Evolutionary conservation across 169 alveolate species (phyloP), one percentile per base, ranked within the genome.

Genomic region (Eimeria falciformis): DNA sequence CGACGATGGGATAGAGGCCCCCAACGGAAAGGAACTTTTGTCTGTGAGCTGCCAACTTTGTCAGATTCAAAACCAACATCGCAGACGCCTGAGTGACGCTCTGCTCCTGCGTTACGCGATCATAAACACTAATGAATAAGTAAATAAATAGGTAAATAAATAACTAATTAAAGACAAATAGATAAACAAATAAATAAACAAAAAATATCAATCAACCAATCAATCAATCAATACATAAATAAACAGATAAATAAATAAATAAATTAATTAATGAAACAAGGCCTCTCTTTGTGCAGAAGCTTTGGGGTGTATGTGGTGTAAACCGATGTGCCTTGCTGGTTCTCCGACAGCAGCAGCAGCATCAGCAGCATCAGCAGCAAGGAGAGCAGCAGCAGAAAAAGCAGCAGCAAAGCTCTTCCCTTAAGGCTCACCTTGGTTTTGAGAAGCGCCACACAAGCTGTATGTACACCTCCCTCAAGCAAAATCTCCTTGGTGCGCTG

Each of bases 401-500:
- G 45, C 78, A 66, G 78, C 78, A 66, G 45, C 78, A 66, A 17
- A 58, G 0, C 71, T n/a, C 40, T 33, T n/a, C 0, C 71, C 21
- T 7, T 33, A 58, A 58, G 21, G 62, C 83, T 0, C 7, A 71
- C 83, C 58, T 37, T 33, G 0, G 79, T 68, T 25, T 68, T 68
- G 37, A 68, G 79, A 5, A 68, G 79, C 5, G 79, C 29, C 0
- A 68, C 47, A 68, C 79, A 68, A 5, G 79, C 79, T 0, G 46
- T 7, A 29, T 68, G 79, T 7, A 68, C 17, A 14, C 79, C 79
- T 6, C 79, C 50, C 40, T 82, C 78, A 21, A 82, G 68, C 2
- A 82, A 58, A 17, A 82, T 82, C n/a, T 82, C 90, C 75, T 82
- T 82, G n/a, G 68, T 65, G 18, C 77, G 71, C 29, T 6, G 55